A percentile compares a stretch with the other conserved stretches of the same genome.
Conservation (phyloP, 2,329 filamentous ascomycete species). For the Ascocoryne sarcoides region DNA sequence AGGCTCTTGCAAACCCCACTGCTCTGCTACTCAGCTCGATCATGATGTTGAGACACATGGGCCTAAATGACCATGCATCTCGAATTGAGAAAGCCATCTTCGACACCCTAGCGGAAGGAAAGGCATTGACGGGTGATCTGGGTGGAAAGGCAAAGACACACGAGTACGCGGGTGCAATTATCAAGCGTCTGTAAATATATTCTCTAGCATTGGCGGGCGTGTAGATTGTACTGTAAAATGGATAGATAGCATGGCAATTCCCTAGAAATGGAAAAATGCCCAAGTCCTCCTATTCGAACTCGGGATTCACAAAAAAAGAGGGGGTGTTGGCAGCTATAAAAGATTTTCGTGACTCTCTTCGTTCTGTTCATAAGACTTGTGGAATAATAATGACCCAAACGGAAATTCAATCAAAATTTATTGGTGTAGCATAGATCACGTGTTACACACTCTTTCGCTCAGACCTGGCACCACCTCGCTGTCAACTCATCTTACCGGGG, state of each 20-base stretch:
- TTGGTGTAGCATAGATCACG: too few species aligned
- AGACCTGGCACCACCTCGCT: too few species aligned
- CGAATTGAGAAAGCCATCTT: conserved; percentile 94
- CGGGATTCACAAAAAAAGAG: too few species aligned
- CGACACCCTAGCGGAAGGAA: conserved; percentile 90
- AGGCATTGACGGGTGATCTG: conserved; percentile 89
- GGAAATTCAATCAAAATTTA: too few species aligned
- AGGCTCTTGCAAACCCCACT: conserved; percentile 94
- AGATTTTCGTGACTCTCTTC: too few species aligned
- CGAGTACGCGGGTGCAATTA: conserved; percentile 91
- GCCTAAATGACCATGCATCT: conserved; percentile 71
- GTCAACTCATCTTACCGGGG: too few species aligned
- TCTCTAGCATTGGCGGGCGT: conserved; percentile 11
- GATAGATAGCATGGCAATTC: background rate
- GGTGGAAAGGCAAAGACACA: conserved; percentile 93
- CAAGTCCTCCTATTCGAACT: too few species aligned
- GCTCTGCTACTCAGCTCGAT: conserved; percentile 91
- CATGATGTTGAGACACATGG: conserved; percentile 99
- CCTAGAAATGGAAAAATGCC: too few species aligned
- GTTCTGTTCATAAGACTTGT: too few species aligned
- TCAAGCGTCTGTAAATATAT: conserved; percentile 38
- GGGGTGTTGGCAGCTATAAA: too few species aligned
- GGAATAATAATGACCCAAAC: too few species aligned
- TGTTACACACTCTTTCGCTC: too few species aligned
- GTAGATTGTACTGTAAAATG: conserved; percentile 24